phyloP scores from a whole-genome alignment of 441 rosid genomes.

The Gossypium aridum region DNA sequence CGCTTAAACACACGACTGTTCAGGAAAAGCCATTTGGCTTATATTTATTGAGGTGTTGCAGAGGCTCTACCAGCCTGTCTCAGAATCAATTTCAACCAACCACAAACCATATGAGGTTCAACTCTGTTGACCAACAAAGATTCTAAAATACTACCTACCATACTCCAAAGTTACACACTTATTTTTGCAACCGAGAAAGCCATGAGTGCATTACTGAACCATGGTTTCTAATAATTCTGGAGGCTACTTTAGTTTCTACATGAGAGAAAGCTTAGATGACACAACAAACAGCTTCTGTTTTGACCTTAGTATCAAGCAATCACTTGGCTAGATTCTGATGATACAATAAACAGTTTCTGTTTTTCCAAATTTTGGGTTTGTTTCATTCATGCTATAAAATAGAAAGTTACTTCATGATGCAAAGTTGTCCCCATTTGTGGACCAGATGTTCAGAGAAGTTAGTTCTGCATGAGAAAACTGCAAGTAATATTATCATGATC shows the following conservation, averaged over 20 bases:
- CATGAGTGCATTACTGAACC: no score
- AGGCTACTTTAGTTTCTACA: no score
- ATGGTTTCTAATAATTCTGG: no score
- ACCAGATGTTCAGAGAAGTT: neutral
- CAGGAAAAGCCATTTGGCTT: neutral
- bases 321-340: neutral
- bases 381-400: neutral
- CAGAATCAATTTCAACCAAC: neutral
- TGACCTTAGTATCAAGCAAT: no score
- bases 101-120: neutral
- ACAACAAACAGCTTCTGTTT: no score
- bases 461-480: neutral
- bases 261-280: no score
- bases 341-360: neutral
- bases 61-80: neutral
- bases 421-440: neutral
- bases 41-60: neutral
- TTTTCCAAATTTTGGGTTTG: neutral
- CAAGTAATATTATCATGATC: neutral
- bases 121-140: neutral
- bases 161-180: no score
- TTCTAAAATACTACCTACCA: neutral
- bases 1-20: neutral
- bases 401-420: neutral
- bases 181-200: no score